Conservation (phyloP, 2,329 filamentous ascomycete genomes). For the Fusarium secorum region DNA sequence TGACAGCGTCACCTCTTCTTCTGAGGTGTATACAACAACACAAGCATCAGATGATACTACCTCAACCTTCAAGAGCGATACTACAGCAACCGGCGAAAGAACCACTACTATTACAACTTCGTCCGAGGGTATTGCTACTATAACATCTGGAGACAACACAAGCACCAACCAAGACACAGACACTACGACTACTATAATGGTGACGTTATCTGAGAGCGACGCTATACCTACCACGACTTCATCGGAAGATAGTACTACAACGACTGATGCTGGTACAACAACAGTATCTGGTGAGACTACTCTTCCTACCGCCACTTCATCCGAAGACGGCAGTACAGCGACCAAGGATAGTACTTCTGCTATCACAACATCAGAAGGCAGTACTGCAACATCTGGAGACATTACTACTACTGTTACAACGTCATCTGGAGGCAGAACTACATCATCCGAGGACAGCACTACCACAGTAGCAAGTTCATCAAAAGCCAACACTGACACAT, state of each 20-base stretch:
- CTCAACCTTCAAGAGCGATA: too few relatives aligned
- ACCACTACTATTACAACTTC: rapidly evolving
- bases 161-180: background rate
- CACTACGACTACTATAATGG: rapidly evolving
- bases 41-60: background rate
- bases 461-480: too few relatives aligned
- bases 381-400: background rate
- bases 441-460: too few relatives aligned
- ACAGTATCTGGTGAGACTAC: rapidly evolving
- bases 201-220: background rate
- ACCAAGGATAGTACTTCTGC: background rate
- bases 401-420: too few relatives aligned
- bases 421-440: background rate
- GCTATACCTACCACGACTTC: rapidly evolving
- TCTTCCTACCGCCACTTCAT: rapidly evolving
- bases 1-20: rapidly evolving
- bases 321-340: background rate
- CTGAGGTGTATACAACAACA: rapidly evolving
- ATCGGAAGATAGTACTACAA: background rate
- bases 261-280: rapidly evolving
- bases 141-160: rapidly evolving
- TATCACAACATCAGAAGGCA: background rate
- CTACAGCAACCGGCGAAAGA: rapidly evolving
- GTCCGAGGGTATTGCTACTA: rapidly evolving
- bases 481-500: too few relatives aligned